Conservation (phyloP, 192 early-diverging fungal genomes). For the Allomyces arbusculus region DNA sequence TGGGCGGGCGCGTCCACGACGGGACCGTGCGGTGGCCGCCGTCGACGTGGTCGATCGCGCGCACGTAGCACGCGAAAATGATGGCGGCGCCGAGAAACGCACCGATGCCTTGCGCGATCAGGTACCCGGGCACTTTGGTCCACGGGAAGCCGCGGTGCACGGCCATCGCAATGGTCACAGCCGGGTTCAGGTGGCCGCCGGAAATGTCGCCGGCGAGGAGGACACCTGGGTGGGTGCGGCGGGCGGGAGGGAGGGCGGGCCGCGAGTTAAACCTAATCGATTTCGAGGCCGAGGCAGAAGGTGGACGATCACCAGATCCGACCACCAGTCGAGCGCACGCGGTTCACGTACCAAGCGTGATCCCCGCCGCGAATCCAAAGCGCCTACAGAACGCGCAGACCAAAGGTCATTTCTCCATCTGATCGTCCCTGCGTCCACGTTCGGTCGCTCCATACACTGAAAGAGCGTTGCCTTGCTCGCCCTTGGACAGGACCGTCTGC, state of each 20-base stretch:
- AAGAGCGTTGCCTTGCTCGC: slow-evolving; percentile 15
- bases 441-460: slow-evolving; percentile 39
- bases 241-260: neutral
- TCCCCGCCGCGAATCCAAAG: no score
- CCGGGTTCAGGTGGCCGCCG: slow-evolving; percentile 63
- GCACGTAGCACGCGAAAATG: slow-evolving; percentile 37
- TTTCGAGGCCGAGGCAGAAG: slow-evolving; percentile 1
- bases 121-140: slow-evolving; percentile 42
- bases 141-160: slow-evolving; percentile 48
- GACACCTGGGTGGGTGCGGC: neutral
- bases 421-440: no score
- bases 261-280: neutral
- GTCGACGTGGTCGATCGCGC: slow-evolving; percentile 30
- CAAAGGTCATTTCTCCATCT: neutral
- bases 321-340: slow-evolving; percentile 2
- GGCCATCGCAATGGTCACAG: slow-evolving; percentile 45
- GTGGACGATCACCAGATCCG: no score
- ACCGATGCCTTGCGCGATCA: slow-evolving; percentile 41
- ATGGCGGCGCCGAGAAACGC: slow-evolving; percentile 49
- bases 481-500: slow-evolving; percentile 10
- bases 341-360: neutral
- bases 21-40: slow-evolving; percentile 20
- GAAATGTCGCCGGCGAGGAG: slow-evolving; percentile 5
- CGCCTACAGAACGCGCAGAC: no score
- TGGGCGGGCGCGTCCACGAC: slow-evolving; percentile 6